A percentile compares a stretch with the other conserved stretches of the same genome.
These are phyloP conservation scores for Brassica incana DNA, from an alignment of 345 rosid species.

Conservation along the genomic window DNA sequence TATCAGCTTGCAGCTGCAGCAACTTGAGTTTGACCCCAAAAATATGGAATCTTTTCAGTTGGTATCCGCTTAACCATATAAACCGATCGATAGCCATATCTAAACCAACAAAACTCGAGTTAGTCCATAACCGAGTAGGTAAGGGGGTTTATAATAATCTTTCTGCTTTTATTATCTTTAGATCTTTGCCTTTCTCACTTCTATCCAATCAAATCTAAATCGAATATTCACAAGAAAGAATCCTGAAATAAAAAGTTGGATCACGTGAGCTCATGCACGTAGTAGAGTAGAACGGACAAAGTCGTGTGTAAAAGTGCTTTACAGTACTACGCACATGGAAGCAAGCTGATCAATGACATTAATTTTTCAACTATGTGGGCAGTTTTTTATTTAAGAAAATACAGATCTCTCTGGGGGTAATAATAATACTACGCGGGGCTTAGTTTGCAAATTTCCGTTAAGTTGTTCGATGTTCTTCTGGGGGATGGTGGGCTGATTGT, in stretches of 20 bases:
- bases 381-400: neutral
- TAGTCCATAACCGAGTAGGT: neutral
- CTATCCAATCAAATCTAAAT: neutral
- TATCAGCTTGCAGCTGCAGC: neutral
- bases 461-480: constrained; percentile 28
- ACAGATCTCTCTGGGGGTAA: neutral
- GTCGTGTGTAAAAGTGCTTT: neutral
- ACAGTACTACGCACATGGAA: neutral
- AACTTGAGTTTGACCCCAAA: constrained; percentile 5
- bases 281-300: neutral
- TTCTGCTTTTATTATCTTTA: no score
- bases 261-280: neutral
- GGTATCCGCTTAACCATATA: neutral
- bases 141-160: neutral
- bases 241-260: neutral
- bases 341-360: neutral
- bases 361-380: neutral
- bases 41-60: neutral
- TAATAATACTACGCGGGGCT: neutral
- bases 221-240: neutral
- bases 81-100: neutral
- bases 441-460: neutral
- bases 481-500: constrained; percentile 31
- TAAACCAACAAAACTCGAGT: neutral
- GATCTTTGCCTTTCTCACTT: neutral